phyloP scores from a whole-genome alignment of 805 yeast species.

The Metschnikowia picachoensis region DNA sequence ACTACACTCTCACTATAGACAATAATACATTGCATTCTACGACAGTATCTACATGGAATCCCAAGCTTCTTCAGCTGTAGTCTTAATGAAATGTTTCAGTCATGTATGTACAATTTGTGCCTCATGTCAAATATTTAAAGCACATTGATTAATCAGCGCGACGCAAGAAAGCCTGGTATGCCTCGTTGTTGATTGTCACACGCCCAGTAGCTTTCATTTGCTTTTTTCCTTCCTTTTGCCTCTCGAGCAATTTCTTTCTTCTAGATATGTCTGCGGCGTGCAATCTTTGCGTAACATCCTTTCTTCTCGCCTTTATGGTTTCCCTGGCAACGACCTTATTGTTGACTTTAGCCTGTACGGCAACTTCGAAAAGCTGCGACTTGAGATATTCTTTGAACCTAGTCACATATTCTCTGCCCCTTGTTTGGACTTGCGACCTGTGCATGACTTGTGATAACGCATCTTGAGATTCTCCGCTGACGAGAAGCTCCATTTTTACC shows the following conservation, averaged over 20 bases:
- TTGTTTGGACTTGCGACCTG: slow-evolving; percentile 62
- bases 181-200: slow-evolving; percentile 75
- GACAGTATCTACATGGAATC: neutral
- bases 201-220: slow-evolving; percentile 75
- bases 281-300: slow-evolving; percentile 88
- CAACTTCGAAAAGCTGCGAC: slow-evolving; percentile 86
- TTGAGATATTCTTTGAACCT: slow-evolving; percentile 75
- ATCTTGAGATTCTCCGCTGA: slow-evolving; percentile 85
- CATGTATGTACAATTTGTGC: no score
- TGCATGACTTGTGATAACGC: slow-evolving; percentile 93
- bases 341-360: slow-evolving; percentile 85
- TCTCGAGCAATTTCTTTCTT: slow-evolving; percentile 78
- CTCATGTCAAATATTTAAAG: neutral
- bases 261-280: slow-evolving; percentile 93
- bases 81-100: no score
- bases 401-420: slow-evolving; percentile 79
- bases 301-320: slow-evolving; percentile 87
- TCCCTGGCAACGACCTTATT: slow-evolving; percentile 83
- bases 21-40: no score
- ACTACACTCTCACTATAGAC: neutral
- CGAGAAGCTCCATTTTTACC: slow-evolving; percentile 82
- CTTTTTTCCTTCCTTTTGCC: slow-evolving; percentile 93
- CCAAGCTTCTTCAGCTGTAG: neutral
- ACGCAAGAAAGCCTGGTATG: slow-evolving; percentile 80
- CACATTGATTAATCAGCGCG: slow-evolving; percentile 19